A percentile compares a stretch with the other conserved stretches of the same genome.
Conservation (phyloP, 208 protist species). For the Leptomonas seymouri region DNA sequence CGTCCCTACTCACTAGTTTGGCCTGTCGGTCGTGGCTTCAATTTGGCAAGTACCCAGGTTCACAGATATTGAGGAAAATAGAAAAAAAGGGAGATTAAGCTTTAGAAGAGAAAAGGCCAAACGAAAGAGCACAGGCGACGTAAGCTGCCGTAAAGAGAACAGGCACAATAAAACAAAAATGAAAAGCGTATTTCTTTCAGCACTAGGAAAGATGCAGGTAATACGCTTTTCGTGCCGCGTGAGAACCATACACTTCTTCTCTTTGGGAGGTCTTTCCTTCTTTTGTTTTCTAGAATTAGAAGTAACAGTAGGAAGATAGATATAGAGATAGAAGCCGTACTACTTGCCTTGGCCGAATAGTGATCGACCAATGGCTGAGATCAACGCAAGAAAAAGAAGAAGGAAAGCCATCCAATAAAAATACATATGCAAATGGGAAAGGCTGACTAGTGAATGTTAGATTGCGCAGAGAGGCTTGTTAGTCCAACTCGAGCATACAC, state of each 20-base stretch:
- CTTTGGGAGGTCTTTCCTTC: too few species aligned
- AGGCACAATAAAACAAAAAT: conserved; percentile 16
- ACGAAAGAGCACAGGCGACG: neutral
- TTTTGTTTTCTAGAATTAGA: too few species aligned
- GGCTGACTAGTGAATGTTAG: neutral
- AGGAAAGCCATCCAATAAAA: neutral
- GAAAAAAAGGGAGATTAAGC: neutral
- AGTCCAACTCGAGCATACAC: conserved; percentile 7
- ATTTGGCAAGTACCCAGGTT: neutral
- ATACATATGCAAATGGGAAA: conserved; percentile 9
- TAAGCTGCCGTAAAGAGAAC: neutral
- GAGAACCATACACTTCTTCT: too few species aligned
- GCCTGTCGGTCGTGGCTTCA: neutral
- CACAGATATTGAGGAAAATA: neutral
- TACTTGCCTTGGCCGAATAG: neutral
- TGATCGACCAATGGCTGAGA: neutral
- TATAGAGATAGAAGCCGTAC: neutral
- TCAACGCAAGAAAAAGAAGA: neutral
- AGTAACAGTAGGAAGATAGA: neutral
- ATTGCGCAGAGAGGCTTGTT: neutral
- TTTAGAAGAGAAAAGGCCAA: neutral
- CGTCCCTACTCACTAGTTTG: neutral
- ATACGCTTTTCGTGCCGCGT: neutral
- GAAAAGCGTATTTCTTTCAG: conserved; percentile 6
- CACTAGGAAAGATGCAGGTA: neutral